These are phyloP conservation scores for Stylosanthes scabra DNA, from an alignment of 331 rosid genomes.

Conservation along the genomic window DNA sequence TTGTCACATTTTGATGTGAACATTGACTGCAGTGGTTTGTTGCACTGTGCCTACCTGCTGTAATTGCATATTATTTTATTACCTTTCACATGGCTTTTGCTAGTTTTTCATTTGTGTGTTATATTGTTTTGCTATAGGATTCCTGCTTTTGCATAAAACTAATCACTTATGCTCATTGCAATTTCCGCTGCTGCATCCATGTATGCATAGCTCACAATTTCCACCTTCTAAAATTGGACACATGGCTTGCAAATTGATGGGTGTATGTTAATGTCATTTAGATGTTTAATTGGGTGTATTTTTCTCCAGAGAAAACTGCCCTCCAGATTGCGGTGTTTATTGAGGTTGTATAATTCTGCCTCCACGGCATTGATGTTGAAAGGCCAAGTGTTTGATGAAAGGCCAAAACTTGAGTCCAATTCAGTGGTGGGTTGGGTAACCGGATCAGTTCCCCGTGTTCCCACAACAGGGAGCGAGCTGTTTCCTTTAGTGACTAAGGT, in stretches of 20 bases:
- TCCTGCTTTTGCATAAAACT: too few relatives aligned
- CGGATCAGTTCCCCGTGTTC: neutral
- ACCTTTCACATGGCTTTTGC: too few relatives aligned
- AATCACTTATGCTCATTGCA: too few relatives aligned
- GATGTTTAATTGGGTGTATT: conserved; percentile 25
- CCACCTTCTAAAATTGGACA: too few relatives aligned
- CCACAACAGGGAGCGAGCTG: conserved; percentile 5
- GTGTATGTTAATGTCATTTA: conserved; percentile 38
- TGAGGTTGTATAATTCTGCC: conserved; percentile 40
- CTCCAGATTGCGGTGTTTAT: conserved; percentile 17
- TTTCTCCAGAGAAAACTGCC: conserved; percentile 29
- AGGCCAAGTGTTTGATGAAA: conserved; percentile 55
- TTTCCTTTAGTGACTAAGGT: conserved; percentile 51
- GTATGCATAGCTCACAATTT: too few relatives aligned
- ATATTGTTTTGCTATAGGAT: too few relatives aligned
- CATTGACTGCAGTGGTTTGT: too few relatives aligned
- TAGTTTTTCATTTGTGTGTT: too few relatives aligned
- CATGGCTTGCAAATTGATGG: conserved; percentile 26
- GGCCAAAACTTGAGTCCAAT: conserved; percentile 35
- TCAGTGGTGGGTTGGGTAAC: neutral
- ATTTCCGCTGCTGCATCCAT: too few relatives aligned
- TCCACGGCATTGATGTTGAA: conserved; percentile 48
- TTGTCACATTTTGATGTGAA: too few relatives aligned
- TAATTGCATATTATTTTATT: too few relatives aligned
- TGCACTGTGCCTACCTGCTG: too few relatives aligned